These are phyloP conservation scores for Globomyces pollinis-pini DNA, from an alignment of 192 early-diverging fungal genomes.

Conservation along the genomic window DNA sequence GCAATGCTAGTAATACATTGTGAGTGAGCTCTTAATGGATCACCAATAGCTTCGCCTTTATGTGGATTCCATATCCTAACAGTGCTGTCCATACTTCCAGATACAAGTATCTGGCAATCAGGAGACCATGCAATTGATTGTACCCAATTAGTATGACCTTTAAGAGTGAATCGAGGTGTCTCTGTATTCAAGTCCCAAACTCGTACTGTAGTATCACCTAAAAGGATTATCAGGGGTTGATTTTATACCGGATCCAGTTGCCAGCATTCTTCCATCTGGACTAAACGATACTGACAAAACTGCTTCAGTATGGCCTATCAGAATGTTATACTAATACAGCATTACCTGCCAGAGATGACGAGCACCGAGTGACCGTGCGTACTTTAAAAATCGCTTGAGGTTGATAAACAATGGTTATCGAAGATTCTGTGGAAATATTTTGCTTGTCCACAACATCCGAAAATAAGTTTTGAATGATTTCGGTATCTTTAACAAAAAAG, in stretches of 20 bases:
- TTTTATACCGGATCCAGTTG: constrained; percentile 94
- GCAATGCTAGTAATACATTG: constrained; percentile 84
- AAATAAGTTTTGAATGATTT: constrained; percentile 68
- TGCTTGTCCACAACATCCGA: constrained; percentile 71
- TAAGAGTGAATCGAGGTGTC: constrained; percentile 80
- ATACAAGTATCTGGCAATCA: constrained; percentile 73
- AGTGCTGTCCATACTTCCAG: constrained; percentile 90
- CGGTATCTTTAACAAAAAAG: constrained; percentile 80
- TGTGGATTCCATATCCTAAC: constrained; percentile 81
- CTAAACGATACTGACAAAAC: constrained; percentile 84
- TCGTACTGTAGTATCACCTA: constrained; percentile 89
- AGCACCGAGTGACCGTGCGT: constrained; percentile 86
- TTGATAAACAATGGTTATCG: constrained; percentile 83
- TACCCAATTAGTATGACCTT: constrained; percentile 87
- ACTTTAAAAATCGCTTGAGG: constrained; percentile 96
- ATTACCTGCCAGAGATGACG: constrained; percentile 74
- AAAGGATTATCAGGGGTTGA: too few relatives aligned
- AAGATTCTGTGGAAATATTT: constrained; percentile 78
- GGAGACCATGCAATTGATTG: constrained; percentile 90
- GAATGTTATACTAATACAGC: too few relatives aligned
- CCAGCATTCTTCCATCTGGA: constrained; percentile 82
- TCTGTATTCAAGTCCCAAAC: constrained; percentile 97
- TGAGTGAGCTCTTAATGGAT: constrained; percentile 71
- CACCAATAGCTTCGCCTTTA: constrained; percentile 73
- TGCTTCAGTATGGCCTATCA: constrained; percentile 89